phyloP scores from a whole-genome alignment of 305 asterid genomes.

The Fraxinus angustifolia region DNA sequence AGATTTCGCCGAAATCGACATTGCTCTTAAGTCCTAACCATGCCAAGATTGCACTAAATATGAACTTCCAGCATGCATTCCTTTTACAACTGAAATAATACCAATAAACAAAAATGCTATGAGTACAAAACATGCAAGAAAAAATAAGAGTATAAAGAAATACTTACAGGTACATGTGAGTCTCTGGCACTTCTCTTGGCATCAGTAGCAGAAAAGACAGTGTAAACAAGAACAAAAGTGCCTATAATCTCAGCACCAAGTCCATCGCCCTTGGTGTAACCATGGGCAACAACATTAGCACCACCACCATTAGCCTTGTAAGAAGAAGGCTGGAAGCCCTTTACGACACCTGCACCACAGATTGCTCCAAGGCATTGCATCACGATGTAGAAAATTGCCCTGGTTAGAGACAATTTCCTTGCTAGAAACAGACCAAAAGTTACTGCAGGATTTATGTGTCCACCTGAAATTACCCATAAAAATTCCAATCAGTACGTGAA shows the following conservation, averaged over 20 bases:
- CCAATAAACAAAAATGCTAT: background rate
- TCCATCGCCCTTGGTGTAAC: conserved; percentile 68
- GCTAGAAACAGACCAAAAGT: conserved; percentile 72
- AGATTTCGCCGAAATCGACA: too few species aligned
- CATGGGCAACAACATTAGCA: conserved; percentile 51
- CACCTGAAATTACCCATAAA: conserved; percentile 39
- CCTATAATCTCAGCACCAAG: conserved; percentile 76
- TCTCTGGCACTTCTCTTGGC: conserved; percentile 83
- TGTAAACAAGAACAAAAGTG: conserved; percentile 68
- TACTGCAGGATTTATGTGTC: conserved; percentile 76
- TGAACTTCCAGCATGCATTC: too few species aligned
- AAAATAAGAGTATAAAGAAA: background rate
- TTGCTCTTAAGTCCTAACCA: too few species aligned
- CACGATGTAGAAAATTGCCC: conserved; percentile 60
- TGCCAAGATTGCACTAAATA: too few species aligned
- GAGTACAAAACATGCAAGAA: background rate
- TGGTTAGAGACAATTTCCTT: conserved; percentile 58
- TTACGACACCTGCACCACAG: conserved; percentile 74
- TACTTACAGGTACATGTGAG: conserved; percentile 70
- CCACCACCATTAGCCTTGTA: conserved; percentile 55
- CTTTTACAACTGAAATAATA: background rate
- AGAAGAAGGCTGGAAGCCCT: conserved; percentile 60
- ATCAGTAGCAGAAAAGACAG: conserved; percentile 74
- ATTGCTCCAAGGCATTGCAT: conserved; percentile 77
- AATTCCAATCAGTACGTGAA: background rate